Base-by-base conservation (phyloP, 1,284 basidiomycete species). In the Ceratobasidium sp. region DNA sequence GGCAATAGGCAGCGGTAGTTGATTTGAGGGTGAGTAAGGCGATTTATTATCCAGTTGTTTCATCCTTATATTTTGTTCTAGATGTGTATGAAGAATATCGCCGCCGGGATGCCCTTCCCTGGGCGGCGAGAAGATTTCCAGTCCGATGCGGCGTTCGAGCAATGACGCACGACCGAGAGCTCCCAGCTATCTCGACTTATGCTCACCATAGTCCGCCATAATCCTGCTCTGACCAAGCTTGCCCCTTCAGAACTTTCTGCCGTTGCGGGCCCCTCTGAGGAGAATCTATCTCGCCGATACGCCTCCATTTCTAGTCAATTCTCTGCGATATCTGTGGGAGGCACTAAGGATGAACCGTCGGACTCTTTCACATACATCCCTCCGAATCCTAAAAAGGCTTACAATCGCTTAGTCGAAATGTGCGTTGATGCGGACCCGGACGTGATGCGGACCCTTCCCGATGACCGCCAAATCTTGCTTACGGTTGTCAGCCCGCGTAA, bases 381-480 rank as follows among this genome's bases (percentile, higher is more conserved):
- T 0, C 91, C 94, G 2, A 95, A 95, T 80, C 93, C 97, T 2
- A 90, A 89, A 79, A 91, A 89, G 76, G 93, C 89, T 80, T 99
- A 98, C 85, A 90, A 90, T 78, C 88, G 93, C 8, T 87, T 99
- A 3, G 87, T 99, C 31, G 92, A 94, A 79, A 86, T 90, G 67
- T 97, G 96, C 80, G 88, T 99, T 57, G 87, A 93, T 45, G 87
- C 89, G 54, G 98, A 99, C 82, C 85, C 99, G 64, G 94, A 97
- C 80, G 89, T 91, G 47, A 96, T 99, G 91, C 87, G 93, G 11
- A 91, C 93, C 57, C 91, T 98, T 45, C 93, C 96, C 44, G 97
- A 98, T 78, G 94, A 96, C 79, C 95, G 99, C 78, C 96, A 99
- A 83, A 97, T 99, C 2, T 95, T 96, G 0, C 85, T 99, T 41